These are phyloP conservation scores for Kregervanrija pseudodelftensis DNA, from an alignment of 805 yeast genomes.

Conservation along the genomic window DNA sequence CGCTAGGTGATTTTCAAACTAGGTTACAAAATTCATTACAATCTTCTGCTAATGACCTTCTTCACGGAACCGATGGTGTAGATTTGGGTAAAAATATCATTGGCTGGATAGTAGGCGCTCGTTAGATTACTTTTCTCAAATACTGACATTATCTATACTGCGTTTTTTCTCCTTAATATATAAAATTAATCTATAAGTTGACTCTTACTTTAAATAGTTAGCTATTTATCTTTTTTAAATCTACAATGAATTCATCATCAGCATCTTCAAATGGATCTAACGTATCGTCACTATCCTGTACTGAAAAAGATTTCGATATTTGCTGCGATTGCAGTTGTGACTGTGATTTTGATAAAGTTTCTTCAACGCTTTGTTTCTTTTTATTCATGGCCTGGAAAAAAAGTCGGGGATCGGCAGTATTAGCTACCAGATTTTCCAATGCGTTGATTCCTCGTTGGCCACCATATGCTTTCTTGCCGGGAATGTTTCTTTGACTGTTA, in stretches of 20 bases:
- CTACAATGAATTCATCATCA: slow-evolving; percentile 3
- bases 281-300: background rate
- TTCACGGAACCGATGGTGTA: slow-evolving; percentile 13
- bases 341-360: too few species aligned
- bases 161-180: background rate
- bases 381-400: too few species aligned
- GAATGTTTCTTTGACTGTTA: too few species aligned
- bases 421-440: too few species aligned
- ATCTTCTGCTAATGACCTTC: slow-evolving; percentile 20
- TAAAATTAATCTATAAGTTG: too few species aligned
- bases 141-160: background rate
- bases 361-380: too few species aligned
- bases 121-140: slow-evolving; percentile 4
- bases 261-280: slow-evolving; percentile 8
- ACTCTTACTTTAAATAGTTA: background rate
- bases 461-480: too few species aligned
- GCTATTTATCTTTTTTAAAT: background rate
- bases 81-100: slow-evolving; percentile 28
- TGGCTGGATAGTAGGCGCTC: slow-evolving; percentile 31
- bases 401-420: too few species aligned
- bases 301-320: too few species aligned
- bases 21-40: slow-evolving; percentile 23
- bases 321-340: too few species aligned
- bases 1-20: slow-evolving; percentile 17
- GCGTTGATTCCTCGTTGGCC: too few species aligned